phyloP scores from a whole-genome alignment of 1,284 basidiomycete species.

The Fomitopsis betulina region DNA sequence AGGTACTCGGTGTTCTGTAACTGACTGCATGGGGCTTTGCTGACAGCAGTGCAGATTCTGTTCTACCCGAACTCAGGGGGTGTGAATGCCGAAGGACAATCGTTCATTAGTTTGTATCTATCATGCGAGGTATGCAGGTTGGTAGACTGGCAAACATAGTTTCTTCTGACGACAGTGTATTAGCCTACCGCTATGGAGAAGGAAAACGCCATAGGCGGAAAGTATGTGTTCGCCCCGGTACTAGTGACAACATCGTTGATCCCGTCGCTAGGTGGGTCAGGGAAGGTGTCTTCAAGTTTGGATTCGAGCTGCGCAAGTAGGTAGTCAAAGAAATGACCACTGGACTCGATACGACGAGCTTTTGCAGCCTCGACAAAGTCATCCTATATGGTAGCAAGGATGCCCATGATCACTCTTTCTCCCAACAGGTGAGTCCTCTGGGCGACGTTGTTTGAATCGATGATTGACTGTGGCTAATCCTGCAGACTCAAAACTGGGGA shows the following conservation, averaged over 20 bases:
- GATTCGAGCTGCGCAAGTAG: conserved; percentile 75
- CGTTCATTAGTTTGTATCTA: conserved; percentile 67
- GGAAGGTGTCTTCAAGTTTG: conserved; percentile 82
- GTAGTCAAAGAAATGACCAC: conserved; percentile 9
- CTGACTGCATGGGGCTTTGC: neutral
- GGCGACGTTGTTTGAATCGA: no score
- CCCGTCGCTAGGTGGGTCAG: conserved; percentile 59
- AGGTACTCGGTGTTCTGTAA: conserved; percentile 36
- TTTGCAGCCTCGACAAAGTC: conserved; percentile 42
- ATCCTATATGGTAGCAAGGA: conserved; percentile 66
- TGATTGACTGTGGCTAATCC: no score
- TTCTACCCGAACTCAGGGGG: conserved; percentile 81
- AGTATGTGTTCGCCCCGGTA: conserved; percentile 31
- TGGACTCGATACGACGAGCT: neutral
- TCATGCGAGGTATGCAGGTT: conserved; percentile 65
- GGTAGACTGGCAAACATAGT: neutral
- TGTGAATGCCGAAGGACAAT: conserved; percentile 35
- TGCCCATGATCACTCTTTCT: conserved; percentile 81
- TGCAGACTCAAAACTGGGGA: conserved; percentile 77
- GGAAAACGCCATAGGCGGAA: conserved; percentile 59
- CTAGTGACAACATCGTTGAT: neutral
- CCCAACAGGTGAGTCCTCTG: conserved; percentile 52
- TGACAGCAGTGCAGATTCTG: conserved; percentile 45
- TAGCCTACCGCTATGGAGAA: conserved; percentile 77
- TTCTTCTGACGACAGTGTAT: neutral